These are phyloP conservation scores for Jackrogersella multiformis DNA, from an alignment of 495 filamentous ascomycete species.

Conservation along the genomic window DNA sequence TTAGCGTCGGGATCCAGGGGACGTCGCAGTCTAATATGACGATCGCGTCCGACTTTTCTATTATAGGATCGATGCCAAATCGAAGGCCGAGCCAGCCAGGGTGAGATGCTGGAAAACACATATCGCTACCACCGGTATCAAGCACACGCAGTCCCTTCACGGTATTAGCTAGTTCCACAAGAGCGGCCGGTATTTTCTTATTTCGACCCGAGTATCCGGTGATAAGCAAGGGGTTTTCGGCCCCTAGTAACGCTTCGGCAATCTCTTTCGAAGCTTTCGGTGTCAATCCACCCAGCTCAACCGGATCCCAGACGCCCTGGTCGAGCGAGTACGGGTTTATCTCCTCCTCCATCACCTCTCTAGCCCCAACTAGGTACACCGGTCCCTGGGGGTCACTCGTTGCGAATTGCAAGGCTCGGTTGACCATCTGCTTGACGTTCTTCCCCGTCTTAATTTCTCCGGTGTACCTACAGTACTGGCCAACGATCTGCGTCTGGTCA, in stretches of 20 bases:
- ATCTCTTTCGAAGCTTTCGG: conserved; percentile 71
- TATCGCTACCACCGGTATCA: conserved; percentile 90
- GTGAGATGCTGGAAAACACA: conserved; percentile 93
- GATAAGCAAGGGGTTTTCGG: conserved; percentile 79
- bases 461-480: conserved; percentile 93
- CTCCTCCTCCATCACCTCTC: conserved; percentile 94
- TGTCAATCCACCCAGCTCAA: conserved; percentile 79
- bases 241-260: conserved; percentile 72
- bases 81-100: conserved; percentile 73
- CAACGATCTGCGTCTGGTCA: conserved; percentile 90
- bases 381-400: conserved; percentile 83
- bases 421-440: conserved; percentile 97
- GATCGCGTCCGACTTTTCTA: conserved; percentile 83
- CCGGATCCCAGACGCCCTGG: conserved; percentile 77
- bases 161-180: conserved; percentile 80
- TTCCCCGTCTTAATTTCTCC: conserved; percentile 90
- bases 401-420: conserved; percentile 88
- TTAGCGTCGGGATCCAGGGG: conserved; percentile 71
- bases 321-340: conserved; percentile 80
- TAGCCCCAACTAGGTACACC: conserved; percentile 83
- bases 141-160: conserved; percentile 84
- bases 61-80: conserved; percentile 78
- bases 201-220: conserved; percentile 87
- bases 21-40: conserved; percentile 85
- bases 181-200: conserved; percentile 69